Conservation (phyloP, 352 stramenopile genomes). For the Globisporangium ultimum region DNA sequence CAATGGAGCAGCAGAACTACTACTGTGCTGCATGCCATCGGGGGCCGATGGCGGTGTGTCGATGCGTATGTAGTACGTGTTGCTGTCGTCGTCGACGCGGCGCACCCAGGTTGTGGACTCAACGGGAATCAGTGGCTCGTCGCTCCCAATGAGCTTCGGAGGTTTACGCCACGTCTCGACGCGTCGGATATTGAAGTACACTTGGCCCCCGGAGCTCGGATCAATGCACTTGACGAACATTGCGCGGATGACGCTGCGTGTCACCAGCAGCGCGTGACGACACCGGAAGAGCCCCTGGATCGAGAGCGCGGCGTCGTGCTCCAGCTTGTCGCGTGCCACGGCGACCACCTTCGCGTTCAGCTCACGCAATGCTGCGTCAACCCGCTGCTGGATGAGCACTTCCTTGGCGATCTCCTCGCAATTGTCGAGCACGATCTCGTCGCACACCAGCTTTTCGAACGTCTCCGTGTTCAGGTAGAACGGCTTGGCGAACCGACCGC, state of each 20-base stretch:
- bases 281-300: conserved; percentile 69
- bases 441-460: conserved; percentile 65
- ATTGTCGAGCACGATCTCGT: conserved; percentile 66
- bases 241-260: conserved; percentile 46
- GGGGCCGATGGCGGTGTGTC: conserved; percentile 19
- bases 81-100: conserved; percentile 38
- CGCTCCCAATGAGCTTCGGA: conserved; percentile 44
- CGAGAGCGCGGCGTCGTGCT: conserved; percentile 35
- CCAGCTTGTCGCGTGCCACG: conserved; percentile 25
- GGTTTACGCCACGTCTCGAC: conserved; percentile 34
- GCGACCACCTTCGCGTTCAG: conserved; percentile 23
- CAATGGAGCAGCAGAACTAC: neutral
- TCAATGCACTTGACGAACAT: conserved; percentile 63
- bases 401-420: conserved; percentile 55
- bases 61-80: conserved; percentile 47
- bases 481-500: conserved; percentile 49
- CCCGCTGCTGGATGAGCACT: conserved; percentile 45
- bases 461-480: conserved; percentile 66
- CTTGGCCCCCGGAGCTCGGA: conserved; percentile 34
- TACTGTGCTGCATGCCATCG: neutral
- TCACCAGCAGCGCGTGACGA: conserved; percentile 37
- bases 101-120: conserved; percentile 69
- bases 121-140: conserved; percentile 41
- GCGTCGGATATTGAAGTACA: conserved; percentile 61
- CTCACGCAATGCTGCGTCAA: conserved; percentile 36